phyloP scores from a whole-genome alignment of 2,329 filamentous ascomycete species.

The Dryadomyces quercus-mongolicae region DNA sequence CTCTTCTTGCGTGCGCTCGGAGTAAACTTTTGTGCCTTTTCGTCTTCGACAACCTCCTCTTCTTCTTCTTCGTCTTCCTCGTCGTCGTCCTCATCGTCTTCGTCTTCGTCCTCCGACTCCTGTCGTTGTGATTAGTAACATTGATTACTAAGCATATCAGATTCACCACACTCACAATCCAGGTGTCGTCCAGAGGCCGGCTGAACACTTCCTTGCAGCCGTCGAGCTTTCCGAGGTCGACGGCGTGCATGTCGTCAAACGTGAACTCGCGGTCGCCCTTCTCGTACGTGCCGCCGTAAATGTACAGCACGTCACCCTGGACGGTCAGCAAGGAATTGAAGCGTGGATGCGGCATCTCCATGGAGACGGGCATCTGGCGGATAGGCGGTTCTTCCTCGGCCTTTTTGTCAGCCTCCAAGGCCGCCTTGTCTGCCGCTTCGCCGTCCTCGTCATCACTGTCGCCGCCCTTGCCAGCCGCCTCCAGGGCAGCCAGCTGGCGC shows the following conservation, averaged over 20 bases:
- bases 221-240: conserved; percentile 90
- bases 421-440: conserved; percentile 24
- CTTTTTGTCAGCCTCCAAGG: conserved; percentile 38
- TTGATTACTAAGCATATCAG: conserved; percentile 23
- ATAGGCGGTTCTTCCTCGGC: conserved; percentile 44
- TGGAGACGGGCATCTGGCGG: conserved; percentile 52
- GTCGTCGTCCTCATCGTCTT: conserved; percentile 49
- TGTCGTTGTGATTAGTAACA: conserved; percentile 30
- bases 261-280: conserved; percentile 92
- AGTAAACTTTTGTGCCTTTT: conserved; percentile 34
- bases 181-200: conserved; percentile 66
- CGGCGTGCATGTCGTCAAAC: conserved; percentile 86
- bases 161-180: conserved; percentile 50
- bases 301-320: conserved; percentile 84
- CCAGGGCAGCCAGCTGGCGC: conserved; percentile 72
- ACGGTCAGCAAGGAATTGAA: conserved; percentile 89
- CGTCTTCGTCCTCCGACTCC: conserved; percentile 47
- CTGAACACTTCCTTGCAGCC: conserved; percentile 87
- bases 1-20: conserved; percentile 47
- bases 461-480: conserved; percentile 41
- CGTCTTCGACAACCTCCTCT: conserved; percentile 36
- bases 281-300: conserved; percentile 92
- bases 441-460: conserved; percentile 30
- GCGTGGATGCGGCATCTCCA: conserved; percentile 77
- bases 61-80: conserved; percentile 43